Evolutionary conservation across 257 asterid genomes (phyloP).

Genomic region (Nicotiana attenuata): DNA sequence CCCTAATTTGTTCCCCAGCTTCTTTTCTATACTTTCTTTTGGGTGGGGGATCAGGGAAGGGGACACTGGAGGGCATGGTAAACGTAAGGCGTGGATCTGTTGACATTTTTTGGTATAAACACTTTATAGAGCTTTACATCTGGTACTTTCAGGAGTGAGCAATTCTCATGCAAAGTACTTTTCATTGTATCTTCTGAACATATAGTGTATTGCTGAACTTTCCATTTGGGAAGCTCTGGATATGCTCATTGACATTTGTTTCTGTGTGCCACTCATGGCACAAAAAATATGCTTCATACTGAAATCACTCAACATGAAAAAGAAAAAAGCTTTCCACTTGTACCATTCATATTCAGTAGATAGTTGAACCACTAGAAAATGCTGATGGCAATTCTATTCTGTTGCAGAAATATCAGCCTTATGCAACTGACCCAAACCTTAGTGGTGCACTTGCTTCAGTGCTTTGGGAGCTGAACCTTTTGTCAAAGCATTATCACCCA

Average conservation of each 20-base stretch:
- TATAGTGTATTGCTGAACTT: neutral
- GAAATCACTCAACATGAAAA: neutral
- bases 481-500: conserved; percentile 76
- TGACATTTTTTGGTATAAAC: neutral
- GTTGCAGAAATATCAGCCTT: conserved; percentile 78
- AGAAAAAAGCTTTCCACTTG: neutral
- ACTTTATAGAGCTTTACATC: neutral
- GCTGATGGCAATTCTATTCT: conserved; percentile 11
- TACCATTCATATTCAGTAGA: neutral
- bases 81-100: neutral
- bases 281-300: neutral
- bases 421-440: conserved; percentile 76
- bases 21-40: neutral
- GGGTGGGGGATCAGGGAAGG: neutral
- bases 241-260: neutral
- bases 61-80: neutral
- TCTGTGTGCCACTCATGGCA: neutral
- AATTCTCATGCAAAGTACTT: neutral
- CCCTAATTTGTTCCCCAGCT: neutral
- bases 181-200: neutral
- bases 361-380: neutral
- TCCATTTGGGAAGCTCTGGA: neutral
- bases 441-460: conserved; percentile 97
- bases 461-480: conserved; percentile 94
- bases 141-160: neutral